Evolutionary conservation across 163 green algal species (phyloP).

Genomic region (Scenedesmus sp.): DNA sequence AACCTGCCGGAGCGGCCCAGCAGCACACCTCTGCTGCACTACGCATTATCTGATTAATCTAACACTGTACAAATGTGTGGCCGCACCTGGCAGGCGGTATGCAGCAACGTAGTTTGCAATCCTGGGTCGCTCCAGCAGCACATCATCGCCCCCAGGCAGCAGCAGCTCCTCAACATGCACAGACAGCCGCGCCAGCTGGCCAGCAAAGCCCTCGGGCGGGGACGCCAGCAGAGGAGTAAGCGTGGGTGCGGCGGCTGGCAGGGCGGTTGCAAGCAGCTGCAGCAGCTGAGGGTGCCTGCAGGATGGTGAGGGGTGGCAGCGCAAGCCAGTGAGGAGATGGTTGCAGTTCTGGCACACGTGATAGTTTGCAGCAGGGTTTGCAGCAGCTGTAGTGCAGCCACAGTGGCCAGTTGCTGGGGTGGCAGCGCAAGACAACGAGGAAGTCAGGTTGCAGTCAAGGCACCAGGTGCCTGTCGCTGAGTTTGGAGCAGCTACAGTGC

Average conservation of each 20-base stretch:
- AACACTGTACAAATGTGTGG: too few relatives aligned
- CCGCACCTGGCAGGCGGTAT: conserved; percentile 54
- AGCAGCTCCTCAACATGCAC: conserved; percentile 63
- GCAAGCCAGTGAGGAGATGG: neutral
- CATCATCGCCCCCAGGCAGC: conserved; percentile 45
- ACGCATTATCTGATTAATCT: too few relatives aligned
- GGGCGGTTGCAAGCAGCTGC: neutral
- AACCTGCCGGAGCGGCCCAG: too few relatives aligned
- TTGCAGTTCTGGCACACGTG: neutral
- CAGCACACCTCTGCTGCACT: too few relatives aligned
- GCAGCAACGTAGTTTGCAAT: conserved; percentile 47
- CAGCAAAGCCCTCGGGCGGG: conserved; percentile 43
- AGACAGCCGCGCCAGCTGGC: conserved; percentile 55
- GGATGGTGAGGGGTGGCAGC: neutral
- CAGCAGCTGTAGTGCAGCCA: too few relatives aligned
- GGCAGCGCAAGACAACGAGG: too few relatives aligned
- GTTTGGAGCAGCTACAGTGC: neutral
- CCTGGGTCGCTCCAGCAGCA: conserved; percentile 36
- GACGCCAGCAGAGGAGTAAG: neutral
- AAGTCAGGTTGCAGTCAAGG: too few relatives aligned
- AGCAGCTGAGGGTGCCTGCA: conserved; percentile 37
- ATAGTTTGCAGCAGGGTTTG: too few relatives aligned
- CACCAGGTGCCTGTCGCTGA: neutral
- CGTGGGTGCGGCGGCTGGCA: neutral
- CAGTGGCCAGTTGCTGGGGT: too few relatives aligned